Evolutionary conservation across 208 protist species (phyloP), one percentile per base, ranked within the genome.

Genomic region (Phytomonas francai): DNA sequence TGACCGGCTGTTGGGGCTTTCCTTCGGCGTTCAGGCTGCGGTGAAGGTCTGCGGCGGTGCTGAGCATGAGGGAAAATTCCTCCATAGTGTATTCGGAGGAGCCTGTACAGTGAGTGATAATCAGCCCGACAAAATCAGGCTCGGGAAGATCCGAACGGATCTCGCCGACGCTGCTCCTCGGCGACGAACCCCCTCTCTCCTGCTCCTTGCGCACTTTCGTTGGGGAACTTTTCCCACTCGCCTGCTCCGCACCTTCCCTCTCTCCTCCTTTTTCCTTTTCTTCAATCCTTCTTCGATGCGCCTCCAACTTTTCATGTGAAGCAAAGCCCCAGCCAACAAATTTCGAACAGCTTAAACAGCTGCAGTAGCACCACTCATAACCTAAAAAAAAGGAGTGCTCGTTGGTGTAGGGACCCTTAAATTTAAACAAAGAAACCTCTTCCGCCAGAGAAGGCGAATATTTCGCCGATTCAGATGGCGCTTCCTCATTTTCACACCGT

Each of bases 261-360:
- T 6, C 42, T 29, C n/a, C 33, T 25, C 29, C 51, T 61, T 1
- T 49, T 59, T 29, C 3, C 51, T 4, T 19, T n/a, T 12, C 27
- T 49, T 56, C 9, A 14, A 11, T 45, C 39, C 8, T 1, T 11
- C 11, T 7, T 2, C 39, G 39, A 45, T 45, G 11, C 2, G 39
- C 39, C 39, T 45, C 11, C 4, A 79, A 29, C 19, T 74, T 59
- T 3, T 70, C 71, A 12, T 71, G 29, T 5, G 71, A 32, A 11
- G 73, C 68, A 54, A 95, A 95, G 16, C 84, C 86, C 87, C 89
- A 95, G 7, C 89, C 89, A 2, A 95, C 69, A 68, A 93, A 93
- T 34, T 66, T 62, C 3, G 78, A 71, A 64, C 89, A 95, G 58
- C 71, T 82, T 28, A 59, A 34, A 60, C 89, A 95, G 31, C 62